Evolutionary conservation across 106 monocot species (phyloP).

Genomic region (Acorus gramineus): DNA sequence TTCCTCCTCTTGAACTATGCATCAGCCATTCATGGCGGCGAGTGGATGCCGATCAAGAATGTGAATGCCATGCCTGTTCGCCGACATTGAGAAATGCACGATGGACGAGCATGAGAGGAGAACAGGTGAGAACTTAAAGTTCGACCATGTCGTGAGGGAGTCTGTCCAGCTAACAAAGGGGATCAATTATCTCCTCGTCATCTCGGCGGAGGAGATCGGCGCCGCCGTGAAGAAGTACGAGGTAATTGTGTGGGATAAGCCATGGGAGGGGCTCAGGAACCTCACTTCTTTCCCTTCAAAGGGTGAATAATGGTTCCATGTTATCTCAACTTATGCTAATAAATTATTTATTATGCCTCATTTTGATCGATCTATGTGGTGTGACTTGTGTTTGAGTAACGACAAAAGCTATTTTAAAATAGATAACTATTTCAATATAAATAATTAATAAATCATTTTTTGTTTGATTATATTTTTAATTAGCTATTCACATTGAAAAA

Average conservation of each 20-base stretch:
- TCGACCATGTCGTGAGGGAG: conserved; percentile 25
- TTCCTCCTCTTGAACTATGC: neutral
- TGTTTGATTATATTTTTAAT: no score
- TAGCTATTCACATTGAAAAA: no score
- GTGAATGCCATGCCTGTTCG: conserved; percentile 17
- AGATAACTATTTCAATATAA: no score
- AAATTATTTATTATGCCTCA: no score
- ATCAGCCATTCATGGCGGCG: conserved; percentile 4
- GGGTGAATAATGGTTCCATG: no score
- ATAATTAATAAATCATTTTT: no score
- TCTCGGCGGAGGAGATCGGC: conserved; percentile 18
- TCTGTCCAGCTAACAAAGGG: conserved; percentile 43
- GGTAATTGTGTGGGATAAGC: conserved; percentile 38
- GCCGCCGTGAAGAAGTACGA: conserved; percentile 4
- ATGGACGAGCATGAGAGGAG: conserved; percentile 27
- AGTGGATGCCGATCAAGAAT: conserved; percentile 33
- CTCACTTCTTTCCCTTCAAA: conserved; percentile 24
- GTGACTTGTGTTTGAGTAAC: no score
- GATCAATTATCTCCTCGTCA: conserved; percentile 22
- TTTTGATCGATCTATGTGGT: no score
- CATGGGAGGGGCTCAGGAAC: conserved; percentile 17
- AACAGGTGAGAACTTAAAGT: conserved; percentile 7
- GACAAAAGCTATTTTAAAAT: no score
- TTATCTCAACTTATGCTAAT: no score
- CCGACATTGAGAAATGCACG: conserved; percentile 33